These are phyloP conservation scores for Plasmodium malariae DNA, from an alignment of 169 alveolate genomes.

Conservation along the genomic window DNA sequence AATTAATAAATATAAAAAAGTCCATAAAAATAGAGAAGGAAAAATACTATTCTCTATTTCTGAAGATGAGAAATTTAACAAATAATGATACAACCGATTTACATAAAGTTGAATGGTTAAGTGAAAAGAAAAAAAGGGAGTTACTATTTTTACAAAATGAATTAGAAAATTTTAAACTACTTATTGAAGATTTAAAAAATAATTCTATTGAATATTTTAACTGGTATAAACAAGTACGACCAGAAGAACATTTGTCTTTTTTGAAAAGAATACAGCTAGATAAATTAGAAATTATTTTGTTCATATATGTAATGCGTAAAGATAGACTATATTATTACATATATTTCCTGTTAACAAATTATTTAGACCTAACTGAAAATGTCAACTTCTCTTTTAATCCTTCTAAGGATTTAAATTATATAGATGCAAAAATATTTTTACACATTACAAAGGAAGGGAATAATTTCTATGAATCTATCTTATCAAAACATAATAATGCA, in stretches of 20 bases:
- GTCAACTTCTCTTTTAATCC: not conserved
- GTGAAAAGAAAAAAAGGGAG: slow-evolving; percentile 23
- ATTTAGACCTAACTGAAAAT: slow-evolving; percentile 61
- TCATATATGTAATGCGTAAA: slow-evolving; percentile 55
- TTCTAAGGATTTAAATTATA: slow-evolving; percentile 50
- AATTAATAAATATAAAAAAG: not conserved
- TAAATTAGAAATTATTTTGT: slow-evolving; percentile 53
- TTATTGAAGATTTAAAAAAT: slow-evolving; percentile 41
- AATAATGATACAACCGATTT: not conserved
- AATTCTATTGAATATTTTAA: slow-evolving; percentile 50
- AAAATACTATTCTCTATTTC: slow-evolving; percentile 52
- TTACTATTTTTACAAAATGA: slow-evolving; percentile 35
- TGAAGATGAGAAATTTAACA: not conserved
- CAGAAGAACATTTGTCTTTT: slow-evolving; percentile 60
- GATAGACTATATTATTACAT: slow-evolving; percentile 56
- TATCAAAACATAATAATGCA: slow-evolving; percentile 26
- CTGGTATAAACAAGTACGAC: slow-evolving; percentile 54
- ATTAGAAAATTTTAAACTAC: slow-evolving; percentile 3
- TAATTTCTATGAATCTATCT: slow-evolving; percentile 4
- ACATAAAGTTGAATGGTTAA: slow-evolving; percentile 52
- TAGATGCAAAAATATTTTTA: slow-evolving; percentile 70
- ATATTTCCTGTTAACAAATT: slow-evolving; percentile 21
- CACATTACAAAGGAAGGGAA: slow-evolving; percentile 28
- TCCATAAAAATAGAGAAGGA: slow-evolving; percentile 53
- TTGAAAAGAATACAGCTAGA: slow-evolving; percentile 26